Percentiles rank a stretch among this genome's conserved stretches.
These are phyloP conservation scores for Plenodomus lindquistii DNA, from an alignment of 2,329 filamentous ascomycete species.

Conservation along the genomic window DNA sequence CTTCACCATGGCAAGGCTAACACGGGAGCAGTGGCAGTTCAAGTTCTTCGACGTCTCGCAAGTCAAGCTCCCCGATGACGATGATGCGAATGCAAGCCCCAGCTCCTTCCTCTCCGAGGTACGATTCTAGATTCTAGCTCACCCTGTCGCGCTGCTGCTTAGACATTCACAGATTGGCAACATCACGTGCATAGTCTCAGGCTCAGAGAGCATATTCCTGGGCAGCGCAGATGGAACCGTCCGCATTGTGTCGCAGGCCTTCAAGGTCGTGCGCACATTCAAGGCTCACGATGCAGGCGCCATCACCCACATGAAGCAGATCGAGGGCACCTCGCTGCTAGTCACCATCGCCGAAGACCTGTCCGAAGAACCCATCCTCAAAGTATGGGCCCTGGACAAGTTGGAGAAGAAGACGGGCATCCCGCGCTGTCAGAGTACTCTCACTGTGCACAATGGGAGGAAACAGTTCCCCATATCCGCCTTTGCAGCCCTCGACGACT, in stretches of 20 bases:
- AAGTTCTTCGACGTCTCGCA: constrained; percentile 97
- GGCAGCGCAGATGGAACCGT: constrained; percentile 84
- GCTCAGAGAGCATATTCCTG: constrained; percentile 86
- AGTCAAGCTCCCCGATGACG: constrained; percentile 77
- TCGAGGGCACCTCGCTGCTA: constrained; percentile 82
- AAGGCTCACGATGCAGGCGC: constrained; percentile 78
- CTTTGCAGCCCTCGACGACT: constrained; percentile 82
- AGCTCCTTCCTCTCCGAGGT: constrained; percentile 78
- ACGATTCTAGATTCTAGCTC: constrained; percentile 46
- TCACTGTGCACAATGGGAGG: constrained; percentile 84
- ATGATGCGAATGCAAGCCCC: constrained; percentile 49
- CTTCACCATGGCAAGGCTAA: constrained; percentile 26
- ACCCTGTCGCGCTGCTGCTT: constrained; percentile 17
- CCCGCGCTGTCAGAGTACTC: constrained; percentile 83
- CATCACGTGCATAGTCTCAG: constrained; percentile 81
- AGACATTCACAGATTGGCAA: constrained; percentile 58
- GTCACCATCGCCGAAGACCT: constrained; percentile 89
- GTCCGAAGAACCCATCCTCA: constrained; percentile 82
- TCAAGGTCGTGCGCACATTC: constrained; percentile 86
- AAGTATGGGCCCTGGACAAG: constrained; percentile 97
- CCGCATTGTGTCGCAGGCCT: constrained; percentile 82
- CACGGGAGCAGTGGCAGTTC: constrained; percentile 84
- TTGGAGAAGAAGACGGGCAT: constrained; percentile 89
- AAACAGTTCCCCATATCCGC: constrained; percentile 95
- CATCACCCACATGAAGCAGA: constrained; percentile 89